Evolutionary conservation across 2,329 filamentous ascomycete species (phyloP).

Genomic region (Fusarium protoensiforme): DNA sequence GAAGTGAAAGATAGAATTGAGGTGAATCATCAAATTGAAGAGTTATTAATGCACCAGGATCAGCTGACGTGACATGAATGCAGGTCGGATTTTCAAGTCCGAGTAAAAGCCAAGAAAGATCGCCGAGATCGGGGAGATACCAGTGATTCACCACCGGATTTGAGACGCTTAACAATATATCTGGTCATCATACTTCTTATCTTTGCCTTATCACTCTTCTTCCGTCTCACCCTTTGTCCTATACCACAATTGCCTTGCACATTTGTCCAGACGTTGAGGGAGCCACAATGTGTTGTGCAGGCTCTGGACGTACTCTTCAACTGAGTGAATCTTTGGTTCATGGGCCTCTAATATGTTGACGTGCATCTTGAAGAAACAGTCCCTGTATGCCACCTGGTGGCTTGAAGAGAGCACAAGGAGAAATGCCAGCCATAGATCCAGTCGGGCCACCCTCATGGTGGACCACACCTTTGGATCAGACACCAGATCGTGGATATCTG

Average conservation of each 20-base stretch:
- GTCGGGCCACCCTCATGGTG: background rate
- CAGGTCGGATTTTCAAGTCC: background rate
- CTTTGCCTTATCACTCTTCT: background rate
- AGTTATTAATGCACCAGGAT: background rate
- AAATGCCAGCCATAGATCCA: background rate
- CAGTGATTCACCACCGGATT: background rate
- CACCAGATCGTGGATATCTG: background rate
- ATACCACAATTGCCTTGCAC: background rate
- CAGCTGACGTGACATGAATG: background rate
- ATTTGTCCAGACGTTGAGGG: background rate
- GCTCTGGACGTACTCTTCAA: background rate
- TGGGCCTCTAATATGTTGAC: background rate
- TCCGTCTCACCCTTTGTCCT: background rate
- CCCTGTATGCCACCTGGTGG: background rate
- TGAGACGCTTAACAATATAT: background rate
- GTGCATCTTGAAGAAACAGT: background rate
- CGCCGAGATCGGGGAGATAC: background rate
- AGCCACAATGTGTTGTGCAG: background rate
- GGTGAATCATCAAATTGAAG: background rate
- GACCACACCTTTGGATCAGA: background rate
- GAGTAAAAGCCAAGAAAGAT: background rate
- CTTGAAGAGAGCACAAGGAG: background rate
- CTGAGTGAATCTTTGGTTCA: background rate
- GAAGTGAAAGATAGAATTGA: background rate
- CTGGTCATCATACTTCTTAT: background rate